These are phyloP conservation scores for Glebionis coronaria DNA, from an alignment of 129 eudicot genomes.

Conservation along the genomic window DNA sequence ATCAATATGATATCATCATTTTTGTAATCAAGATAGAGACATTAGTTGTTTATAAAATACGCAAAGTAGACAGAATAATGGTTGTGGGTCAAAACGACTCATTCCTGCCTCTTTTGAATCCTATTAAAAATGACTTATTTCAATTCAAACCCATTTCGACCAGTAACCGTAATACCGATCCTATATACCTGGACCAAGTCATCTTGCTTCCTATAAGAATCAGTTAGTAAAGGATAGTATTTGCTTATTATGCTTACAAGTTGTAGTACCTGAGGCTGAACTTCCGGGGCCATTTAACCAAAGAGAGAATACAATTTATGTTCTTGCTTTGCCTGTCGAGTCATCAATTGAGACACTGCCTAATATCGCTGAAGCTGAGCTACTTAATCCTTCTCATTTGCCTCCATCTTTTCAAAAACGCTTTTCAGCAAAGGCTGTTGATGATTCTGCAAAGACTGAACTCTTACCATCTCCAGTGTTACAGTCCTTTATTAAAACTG, in stretches of 20 bases:
- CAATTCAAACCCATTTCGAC: not conserved
- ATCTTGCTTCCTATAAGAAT: not conserved
- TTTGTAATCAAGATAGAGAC: not conserved
- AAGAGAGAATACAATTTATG: slow-evolving; percentile 14
- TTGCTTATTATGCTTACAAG: slow-evolving; percentile 10
- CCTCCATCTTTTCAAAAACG: slow-evolving; percentile 40
- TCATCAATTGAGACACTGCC: slow-evolving; percentile 14
- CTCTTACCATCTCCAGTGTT: slow-evolving; percentile 23
- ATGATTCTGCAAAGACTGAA: slow-evolving; percentile 28
- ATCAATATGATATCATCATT: not conserved
- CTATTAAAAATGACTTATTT: not conserved
- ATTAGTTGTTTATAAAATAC: not conserved
- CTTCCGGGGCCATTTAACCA: slow-evolving; percentile 61
- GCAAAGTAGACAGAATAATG: not conserved
- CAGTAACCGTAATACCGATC: not conserved
- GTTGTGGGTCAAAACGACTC: not conserved
- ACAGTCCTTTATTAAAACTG: slow-evolving; percentile 15
- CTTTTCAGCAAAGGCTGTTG: slow-evolving; percentile 43
- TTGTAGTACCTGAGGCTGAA: slow-evolving; percentile 67
- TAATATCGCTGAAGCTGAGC: slow-evolving; percentile 28
- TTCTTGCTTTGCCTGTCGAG: slow-evolving; percentile 15
- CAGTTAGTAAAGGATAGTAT: not conserved
- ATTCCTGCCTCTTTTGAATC: not conserved
- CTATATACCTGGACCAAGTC: not conserved
- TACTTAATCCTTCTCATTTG: slow-evolving; percentile 43